phyloP scores from a whole-genome alignment of 1,284 basidiomycete genomes.

The Anthracocystis walkeri region DNA sequence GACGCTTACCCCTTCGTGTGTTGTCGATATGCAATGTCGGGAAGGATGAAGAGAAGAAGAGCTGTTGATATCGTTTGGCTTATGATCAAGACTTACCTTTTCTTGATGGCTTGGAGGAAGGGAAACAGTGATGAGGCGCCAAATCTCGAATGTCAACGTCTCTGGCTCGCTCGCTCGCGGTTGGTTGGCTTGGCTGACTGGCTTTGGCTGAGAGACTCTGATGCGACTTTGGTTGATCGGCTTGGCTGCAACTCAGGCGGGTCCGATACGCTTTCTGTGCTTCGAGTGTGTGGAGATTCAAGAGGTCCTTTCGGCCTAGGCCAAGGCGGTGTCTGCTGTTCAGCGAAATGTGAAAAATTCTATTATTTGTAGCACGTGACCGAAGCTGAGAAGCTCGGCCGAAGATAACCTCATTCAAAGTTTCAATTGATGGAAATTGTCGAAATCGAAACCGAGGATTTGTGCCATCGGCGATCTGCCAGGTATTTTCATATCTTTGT shows the following conservation, averaged over 20 bases:
- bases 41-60: constrained; percentile 10
- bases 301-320: constrained; percentile 2
- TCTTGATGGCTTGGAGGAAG: constrained; percentile 55
- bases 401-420: too few relatives aligned
- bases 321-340: too few relatives aligned
- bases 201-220: not conserved
- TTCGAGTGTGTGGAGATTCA: not conserved
- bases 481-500: too few relatives aligned
- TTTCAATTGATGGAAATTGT: too few relatives aligned
- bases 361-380: too few relatives aligned
- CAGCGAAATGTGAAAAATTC: too few relatives aligned
- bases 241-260: constrained; percentile 1
- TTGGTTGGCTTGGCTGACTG: not conserved
- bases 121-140: constrained; percentile 27
- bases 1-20: constrained; percentile 10
- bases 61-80: constrained; percentile 12
- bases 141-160: constrained; percentile 32
- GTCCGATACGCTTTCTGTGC: not conserved
- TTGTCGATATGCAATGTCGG: constrained; percentile 9
- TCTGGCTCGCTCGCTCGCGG: constrained; percentile 7
- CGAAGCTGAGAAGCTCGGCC: too few relatives aligned
- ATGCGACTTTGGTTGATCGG: not conserved
- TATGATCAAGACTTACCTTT: constrained; percentile 45
- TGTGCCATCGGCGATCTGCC: too few relatives aligned
- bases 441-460: too few relatives aligned